Evolutionary conservation across 129 eudicot species (phyloP).

Genomic region (Chrysanthemum lavandulifolium): DNA sequence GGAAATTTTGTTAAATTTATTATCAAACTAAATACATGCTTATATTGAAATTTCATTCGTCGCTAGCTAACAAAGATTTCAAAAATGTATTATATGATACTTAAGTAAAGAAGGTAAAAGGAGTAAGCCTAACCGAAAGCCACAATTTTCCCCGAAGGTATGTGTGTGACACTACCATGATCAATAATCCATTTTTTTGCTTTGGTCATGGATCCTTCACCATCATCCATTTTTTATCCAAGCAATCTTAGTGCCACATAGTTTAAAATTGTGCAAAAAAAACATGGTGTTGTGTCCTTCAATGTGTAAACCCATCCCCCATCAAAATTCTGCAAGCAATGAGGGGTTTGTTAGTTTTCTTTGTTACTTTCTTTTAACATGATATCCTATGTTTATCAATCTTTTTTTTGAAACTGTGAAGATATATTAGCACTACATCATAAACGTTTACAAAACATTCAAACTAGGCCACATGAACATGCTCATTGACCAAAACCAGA

Average conservation of each 20-base stretch:
- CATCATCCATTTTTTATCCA: slow-evolving; percentile 40
- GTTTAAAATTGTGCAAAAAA: slow-evolving; percentile 57
- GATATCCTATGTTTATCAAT: too few species aligned
- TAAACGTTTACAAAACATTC: too few species aligned
- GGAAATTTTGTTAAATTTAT: too few species aligned
- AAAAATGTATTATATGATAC: background rate
- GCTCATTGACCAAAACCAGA: too few species aligned
- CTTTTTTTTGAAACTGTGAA: too few species aligned
- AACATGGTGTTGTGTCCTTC: slow-evolving; percentile 71
- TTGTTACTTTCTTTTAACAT: too few species aligned
- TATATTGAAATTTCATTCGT: too few species aligned
- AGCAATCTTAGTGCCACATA: slow-evolving; percentile 57
- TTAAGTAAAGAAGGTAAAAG: background rate
- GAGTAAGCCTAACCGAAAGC: slow-evolving; percentile 47
- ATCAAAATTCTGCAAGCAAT: slow-evolving; percentile 54
- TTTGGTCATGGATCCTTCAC: slow-evolving; percentile 41
- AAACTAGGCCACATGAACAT: too few species aligned
- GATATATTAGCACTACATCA: too few species aligned
- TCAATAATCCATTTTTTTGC: slow-evolving; percentile 59
- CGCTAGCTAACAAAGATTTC: too few species aligned
- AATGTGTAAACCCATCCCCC: slow-evolving; percentile 86
- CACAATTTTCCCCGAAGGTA: slow-evolving; percentile 72
- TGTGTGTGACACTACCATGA: slow-evolving; percentile 54
- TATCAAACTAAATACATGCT: too few species aligned
- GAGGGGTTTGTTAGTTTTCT: too few species aligned